Evolutionary conservation across 805 yeast species (phyloP).

Genomic region (Saccharomyces paradoxus): DNA sequence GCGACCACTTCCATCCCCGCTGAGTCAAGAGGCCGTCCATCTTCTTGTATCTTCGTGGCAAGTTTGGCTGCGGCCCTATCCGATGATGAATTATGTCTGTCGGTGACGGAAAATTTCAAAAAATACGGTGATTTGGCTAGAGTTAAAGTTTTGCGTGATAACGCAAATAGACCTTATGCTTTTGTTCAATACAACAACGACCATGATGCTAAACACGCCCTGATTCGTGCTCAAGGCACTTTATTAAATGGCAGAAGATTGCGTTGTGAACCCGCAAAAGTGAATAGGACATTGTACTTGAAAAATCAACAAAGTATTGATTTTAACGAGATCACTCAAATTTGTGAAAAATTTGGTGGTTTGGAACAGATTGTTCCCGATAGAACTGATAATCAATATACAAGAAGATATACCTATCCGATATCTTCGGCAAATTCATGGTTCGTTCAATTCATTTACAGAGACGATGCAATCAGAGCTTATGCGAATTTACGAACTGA

Average conservation of each 20-base stretch:
- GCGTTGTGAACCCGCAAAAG: constrained; percentile 86
- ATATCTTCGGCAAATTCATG: constrained; percentile 38
- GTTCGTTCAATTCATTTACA: constrained; percentile 70
- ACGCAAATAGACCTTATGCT: constrained; percentile 79
- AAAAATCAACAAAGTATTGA: constrained; percentile 26
- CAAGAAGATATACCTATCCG: constrained; percentile 14
- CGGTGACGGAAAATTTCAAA: constrained; percentile 61
- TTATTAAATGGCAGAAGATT: constrained; percentile 64
- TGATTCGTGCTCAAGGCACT: constrained; percentile 60
- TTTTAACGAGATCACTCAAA: constrained; percentile 30
- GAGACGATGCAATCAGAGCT: constrained; percentile 84
- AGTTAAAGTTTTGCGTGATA: constrained; percentile 79
- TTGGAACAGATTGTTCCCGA: constrained; percentile 55
- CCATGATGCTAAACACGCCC: constrained; percentile 59
- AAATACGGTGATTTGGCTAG: constrained; percentile 63
- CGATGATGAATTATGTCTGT: constrained; percentile 63
- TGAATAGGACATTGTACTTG: constrained; percentile 74
- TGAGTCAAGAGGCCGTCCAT: constrained; percentile 51
- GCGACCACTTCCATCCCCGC: not conserved
- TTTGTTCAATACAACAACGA: constrained; percentile 79
- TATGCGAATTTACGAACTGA: constrained; percentile 58
- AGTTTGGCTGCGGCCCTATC: constrained; percentile 56
- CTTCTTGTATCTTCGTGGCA: constrained; percentile 85
- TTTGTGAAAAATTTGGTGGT: constrained; percentile 57
- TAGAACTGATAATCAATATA: constrained; percentile 23